phyloP scores from a whole-genome alignment of 1,139 yeast species.

The Blastobotrys raffinosifermentans region DNA sequence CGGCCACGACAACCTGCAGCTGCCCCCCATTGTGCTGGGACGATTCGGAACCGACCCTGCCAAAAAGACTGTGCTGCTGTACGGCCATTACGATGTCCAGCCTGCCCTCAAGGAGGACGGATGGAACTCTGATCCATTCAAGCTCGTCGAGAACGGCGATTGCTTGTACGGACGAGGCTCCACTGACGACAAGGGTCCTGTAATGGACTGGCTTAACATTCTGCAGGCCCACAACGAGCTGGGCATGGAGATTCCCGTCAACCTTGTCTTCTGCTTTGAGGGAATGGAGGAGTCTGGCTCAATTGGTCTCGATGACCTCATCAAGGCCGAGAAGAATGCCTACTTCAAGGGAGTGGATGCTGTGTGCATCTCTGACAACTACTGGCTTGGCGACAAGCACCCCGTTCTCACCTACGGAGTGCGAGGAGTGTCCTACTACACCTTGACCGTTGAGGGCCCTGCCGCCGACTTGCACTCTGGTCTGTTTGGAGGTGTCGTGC shows the following conservation, averaged over 20 bases:
- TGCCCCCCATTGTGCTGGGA: slow-evolving; percentile 92
- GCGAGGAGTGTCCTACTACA: slow-evolving; percentile 94
- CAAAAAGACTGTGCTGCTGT: slow-evolving; percentile 82
- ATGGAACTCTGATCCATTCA: slow-evolving; percentile 91
- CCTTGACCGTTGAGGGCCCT: slow-evolving; percentile 77
- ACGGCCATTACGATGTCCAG: slow-evolving; percentile 98
- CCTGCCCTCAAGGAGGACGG: slow-evolving; percentile 93
- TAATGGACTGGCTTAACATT: slow-evolving; percentile 92
- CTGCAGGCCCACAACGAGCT: slow-evolving; percentile 84
- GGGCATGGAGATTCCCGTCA: slow-evolving; percentile 87
- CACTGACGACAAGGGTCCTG: slow-evolving; percentile 98
- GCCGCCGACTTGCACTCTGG: slow-evolving; percentile 98
- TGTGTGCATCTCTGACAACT: slow-evolving; percentile 93
- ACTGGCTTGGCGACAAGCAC: slow-evolving; percentile 95
- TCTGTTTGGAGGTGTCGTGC: slow-evolving; percentile 92
- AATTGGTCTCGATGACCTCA: slow-evolving; percentile 77
- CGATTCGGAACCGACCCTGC: slow-evolving; percentile 74
- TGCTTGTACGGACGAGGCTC: slow-evolving; percentile 88
- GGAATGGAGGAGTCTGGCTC: slow-evolving; percentile 99
- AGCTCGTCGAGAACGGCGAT: slow-evolving; percentile 54
- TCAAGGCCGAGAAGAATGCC: slow-evolving; percentile 65
- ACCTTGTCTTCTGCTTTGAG: slow-evolving; percentile 87
- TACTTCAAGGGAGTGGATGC: slow-evolving; percentile 89
- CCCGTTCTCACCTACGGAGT: slow-evolving; percentile 97
- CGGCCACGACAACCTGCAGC: slow-evolving; percentile 58